Conservation (phyloP, 192 early-diverging fungal genomes). For the Chytriomyces sp. region DNA sequence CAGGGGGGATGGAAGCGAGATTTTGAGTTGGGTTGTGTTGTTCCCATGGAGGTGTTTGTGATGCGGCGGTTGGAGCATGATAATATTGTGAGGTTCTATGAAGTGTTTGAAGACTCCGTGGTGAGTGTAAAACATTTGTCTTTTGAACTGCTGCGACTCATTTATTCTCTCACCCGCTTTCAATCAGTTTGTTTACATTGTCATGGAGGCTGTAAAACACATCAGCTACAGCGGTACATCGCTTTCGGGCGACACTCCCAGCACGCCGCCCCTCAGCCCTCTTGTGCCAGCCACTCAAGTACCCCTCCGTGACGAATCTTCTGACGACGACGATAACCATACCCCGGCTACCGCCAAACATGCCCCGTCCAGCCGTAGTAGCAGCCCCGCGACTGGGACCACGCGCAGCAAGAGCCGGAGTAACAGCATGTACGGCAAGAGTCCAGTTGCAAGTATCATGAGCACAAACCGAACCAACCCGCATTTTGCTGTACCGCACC, state of each 20-base stretch:
- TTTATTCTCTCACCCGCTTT: neutral
- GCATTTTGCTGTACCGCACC: constrained; percentile 8
- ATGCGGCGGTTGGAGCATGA: constrained; percentile 52
- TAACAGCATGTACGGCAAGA: neutral
- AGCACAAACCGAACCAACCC: neutral
- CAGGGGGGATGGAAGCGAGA: constrained; percentile 72
- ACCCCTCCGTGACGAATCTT: neutral
- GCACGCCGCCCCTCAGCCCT: neutral
- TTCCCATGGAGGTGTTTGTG: constrained; percentile 79
- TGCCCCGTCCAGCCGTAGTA: constrained; percentile 5
- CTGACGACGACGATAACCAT: neutral
- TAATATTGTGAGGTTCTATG: constrained; percentile 57
- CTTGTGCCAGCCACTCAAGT: neutral
- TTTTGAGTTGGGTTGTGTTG: constrained; percentile 52
- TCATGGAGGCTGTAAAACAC: constrained; percentile 43
- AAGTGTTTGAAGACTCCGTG: constrained; percentile 72
- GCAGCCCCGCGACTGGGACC: neutral
- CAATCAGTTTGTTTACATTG: constrained; percentile 46
- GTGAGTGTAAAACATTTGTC: neutral
- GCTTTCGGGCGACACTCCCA: neutral
- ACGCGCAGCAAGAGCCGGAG: neutral
- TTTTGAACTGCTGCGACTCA: neutral
- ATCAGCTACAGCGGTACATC: constrained; percentile 2
- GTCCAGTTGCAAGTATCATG: neutral
- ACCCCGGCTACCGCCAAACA: neutral